phyloP scores from a whole-genome alignment of 768 basidiomycete species.

The Lentinula aciculospora region DNA sequence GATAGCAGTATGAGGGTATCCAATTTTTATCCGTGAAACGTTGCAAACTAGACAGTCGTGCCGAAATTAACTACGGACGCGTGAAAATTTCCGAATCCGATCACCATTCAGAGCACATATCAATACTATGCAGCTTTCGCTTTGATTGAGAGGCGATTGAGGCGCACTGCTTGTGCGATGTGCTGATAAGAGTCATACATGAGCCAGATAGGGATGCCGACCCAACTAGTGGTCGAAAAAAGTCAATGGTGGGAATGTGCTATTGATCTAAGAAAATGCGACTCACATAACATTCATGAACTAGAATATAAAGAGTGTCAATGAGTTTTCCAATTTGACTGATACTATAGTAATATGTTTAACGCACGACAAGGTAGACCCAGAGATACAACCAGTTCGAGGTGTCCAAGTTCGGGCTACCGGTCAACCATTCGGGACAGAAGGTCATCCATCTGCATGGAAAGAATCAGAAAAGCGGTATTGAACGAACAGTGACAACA shows the following conservation, averaged over 20 bases:
- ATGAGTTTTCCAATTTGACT: no score
- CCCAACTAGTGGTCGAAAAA: slow-evolving; percentile 54
- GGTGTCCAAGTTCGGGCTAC: slow-evolving; percentile 65
- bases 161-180: slow-evolving; percentile 58
- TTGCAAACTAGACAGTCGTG: no score
- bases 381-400: slow-evolving; percentile 69
- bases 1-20: no score
- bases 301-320: slow-evolving; percentile 28
- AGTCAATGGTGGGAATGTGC: slow-evolving; percentile 3
- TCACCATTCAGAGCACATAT: no score
- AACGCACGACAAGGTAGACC: slow-evolving; percentile 76
- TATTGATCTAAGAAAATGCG: neutral
- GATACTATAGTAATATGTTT: neutral
- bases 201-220: slow-evolving; percentile 66
- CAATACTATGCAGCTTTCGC: slow-evolving; percentile 20
- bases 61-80: no score
- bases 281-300: slow-evolving; percentile 79
- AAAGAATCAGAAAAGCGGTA: neutral
- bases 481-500: neutral
- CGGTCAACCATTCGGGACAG: slow-evolving; percentile 80
- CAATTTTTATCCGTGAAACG: no score
- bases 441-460: slow-evolving; percentile 76
- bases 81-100: no score
- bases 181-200: slow-evolving; percentile 75
- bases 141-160: slow-evolving; percentile 23